phyloP scores from a whole-genome alignment of 129 eudicot genomes.

The Arctium lappa region DNA sequence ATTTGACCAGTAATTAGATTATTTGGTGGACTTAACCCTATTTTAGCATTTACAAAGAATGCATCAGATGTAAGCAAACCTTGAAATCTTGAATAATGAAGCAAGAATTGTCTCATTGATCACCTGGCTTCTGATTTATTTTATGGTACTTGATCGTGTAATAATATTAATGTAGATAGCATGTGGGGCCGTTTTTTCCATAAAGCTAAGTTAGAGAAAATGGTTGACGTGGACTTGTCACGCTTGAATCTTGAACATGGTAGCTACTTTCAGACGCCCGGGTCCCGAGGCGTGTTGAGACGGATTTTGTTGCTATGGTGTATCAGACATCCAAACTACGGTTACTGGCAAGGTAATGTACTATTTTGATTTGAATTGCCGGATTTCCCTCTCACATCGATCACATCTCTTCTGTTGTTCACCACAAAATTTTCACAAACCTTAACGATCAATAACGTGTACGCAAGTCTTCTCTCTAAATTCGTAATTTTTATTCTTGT shows the following conservation, averaged over 20 bases:
- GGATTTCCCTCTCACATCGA: constrained; percentile 1
- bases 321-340: constrained; percentile 84
- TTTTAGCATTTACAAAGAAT: not conserved
- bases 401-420: not conserved
- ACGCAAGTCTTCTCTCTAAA: not conserved
- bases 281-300: constrained; percentile 77
- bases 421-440: constrained; percentile 13
- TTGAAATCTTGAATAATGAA: not conserved
- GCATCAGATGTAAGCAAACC: not conserved
- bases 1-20: not conserved
- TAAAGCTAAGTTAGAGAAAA: constrained; percentile 90
- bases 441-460: not conserved
- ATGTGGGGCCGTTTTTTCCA: constrained; percentile 95
- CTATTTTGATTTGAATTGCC: not conserved
- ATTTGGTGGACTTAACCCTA: not conserved
- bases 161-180: constrained; percentile 60
- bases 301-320: constrained; percentile 89
- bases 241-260: constrained; percentile 92
- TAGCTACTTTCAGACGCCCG: constrained; percentile 84
- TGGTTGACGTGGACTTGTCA: constrained; percentile 93
- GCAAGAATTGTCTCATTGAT: not conserved
- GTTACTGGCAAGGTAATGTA: constrained; percentile 89
- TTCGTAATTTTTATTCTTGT: not conserved
- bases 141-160: not conserved
- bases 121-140: not conserved